Evolutionary conservation across 1,139 yeast species (phyloP).

Genomic region (Eremothecium cymbalariae): DNA sequence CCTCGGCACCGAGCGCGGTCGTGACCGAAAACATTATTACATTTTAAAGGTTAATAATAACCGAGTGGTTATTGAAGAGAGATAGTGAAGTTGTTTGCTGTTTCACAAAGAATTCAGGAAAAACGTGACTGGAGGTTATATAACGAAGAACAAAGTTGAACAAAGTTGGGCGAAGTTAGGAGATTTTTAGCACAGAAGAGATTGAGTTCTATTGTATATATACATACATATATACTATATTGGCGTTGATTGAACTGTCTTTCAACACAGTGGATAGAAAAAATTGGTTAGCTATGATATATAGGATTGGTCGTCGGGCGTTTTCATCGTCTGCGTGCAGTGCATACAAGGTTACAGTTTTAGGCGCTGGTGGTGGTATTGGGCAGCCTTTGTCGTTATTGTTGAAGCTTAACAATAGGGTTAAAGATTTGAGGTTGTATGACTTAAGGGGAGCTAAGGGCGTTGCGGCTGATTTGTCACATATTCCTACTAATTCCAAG

Average conservation of each 20-base stretch:
- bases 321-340: slow-evolving; percentile 55
- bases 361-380: slow-evolving; percentile 98
- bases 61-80: no score
- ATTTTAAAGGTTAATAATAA: no score
- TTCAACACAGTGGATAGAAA: neutral
- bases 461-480: slow-evolving; percentile 93
- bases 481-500: slow-evolving; percentile 80
- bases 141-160: no score
- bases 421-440: slow-evolving; percentile 76
- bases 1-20: slow-evolving; percentile 5
- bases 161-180: no score
- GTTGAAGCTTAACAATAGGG: slow-evolving; percentile 78
- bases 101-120: no score
- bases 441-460: slow-evolving; percentile 95
- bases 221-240: slow-evolving; percentile 6
- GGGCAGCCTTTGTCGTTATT: slow-evolving; percentile 95
- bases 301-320: slow-evolving; percentile 46
- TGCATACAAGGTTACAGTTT: slow-evolving; percentile 78
- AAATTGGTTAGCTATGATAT: no score
- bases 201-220: no score
- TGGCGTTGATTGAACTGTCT: neutral
- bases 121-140: no score
- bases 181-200: no score
- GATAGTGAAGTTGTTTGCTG: no score
- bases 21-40: neutral